Percentiles rank a stretch among this genome's conserved stretches.
Conservation (phyloP, 2,329 filamentous ascomycete genomes). For the Trichoderma simmonsii region DNA sequence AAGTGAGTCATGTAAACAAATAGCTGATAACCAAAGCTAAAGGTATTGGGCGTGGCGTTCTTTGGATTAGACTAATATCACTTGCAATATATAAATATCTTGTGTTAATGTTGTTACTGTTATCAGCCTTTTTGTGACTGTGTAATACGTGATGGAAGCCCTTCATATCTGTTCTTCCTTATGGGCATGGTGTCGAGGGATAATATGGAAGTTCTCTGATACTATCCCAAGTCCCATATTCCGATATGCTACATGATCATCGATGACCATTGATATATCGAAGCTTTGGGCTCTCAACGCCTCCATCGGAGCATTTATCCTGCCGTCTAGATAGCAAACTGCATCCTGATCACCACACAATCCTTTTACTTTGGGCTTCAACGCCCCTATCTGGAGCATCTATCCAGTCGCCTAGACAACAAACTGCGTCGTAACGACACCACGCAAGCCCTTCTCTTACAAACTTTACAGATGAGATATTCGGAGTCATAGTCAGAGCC, state of each 20-base stretch:
- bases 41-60: conserved; percentile 14
- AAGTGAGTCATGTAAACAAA: background rate
- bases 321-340: background rate
- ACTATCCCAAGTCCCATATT: background rate
- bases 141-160: too few relatives aligned
- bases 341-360: background rate
- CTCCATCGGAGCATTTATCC: background rate
- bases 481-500: background rate
- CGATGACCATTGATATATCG: background rate
- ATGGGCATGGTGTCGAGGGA: background rate
- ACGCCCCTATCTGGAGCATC: background rate
- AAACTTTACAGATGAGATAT: background rate
- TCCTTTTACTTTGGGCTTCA: background rate
- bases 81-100: background rate
- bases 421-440: background rate
- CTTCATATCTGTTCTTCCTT: background rate
- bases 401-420: background rate
- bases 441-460: background rate
- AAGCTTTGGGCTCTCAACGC: background rate
- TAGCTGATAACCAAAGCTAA: background rate
- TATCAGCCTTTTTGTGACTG: too few relatives aligned
- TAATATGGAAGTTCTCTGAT: background rate
- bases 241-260: background rate
- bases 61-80: conserved; percentile 4
- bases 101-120: background rate